Conservation (phyloP, 768 basidiomycete genomes). For the Termitomyces sp. region DNA sequence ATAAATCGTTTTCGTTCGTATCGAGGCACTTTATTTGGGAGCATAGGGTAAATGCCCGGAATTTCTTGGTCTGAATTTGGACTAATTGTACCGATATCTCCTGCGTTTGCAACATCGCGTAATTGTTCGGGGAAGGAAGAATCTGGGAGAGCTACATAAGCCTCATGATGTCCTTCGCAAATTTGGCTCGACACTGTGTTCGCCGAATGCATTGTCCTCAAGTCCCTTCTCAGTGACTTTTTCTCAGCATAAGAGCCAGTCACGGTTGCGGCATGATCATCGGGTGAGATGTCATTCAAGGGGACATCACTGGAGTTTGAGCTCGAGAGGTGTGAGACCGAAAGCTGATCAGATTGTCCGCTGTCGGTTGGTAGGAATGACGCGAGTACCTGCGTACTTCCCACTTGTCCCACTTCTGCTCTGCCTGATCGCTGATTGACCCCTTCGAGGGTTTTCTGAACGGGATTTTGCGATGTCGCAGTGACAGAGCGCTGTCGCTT, state of each 20-base stretch:
- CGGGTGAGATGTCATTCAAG: background rate
- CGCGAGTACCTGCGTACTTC: background rate
- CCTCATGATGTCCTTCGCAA: background rate
- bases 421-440: background rate
- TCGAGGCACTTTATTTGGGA: background rate
- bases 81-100: background rate
- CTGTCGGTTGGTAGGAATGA: background rate
- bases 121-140: background rate
- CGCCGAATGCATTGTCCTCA: background rate
- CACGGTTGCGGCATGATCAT: background rate
- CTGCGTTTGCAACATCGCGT: background rate
- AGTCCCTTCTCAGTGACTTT: background rate
- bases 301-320: background rate
- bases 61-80: background rate
- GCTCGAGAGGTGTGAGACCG: background rate
- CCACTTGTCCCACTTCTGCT: background rate
- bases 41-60: background rate
- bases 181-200: slow-evolving; percentile 3
- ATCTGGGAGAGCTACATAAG: background rate
- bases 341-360: background rate
- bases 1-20: slow-evolving; percentile 1
- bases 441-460: background rate
- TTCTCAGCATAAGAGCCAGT: background rate
- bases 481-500: background rate
- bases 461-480: background rate